Conservation (phyloP, 371 early-diverging fungal genomes). For the Mucor circinelloides region DNA sequence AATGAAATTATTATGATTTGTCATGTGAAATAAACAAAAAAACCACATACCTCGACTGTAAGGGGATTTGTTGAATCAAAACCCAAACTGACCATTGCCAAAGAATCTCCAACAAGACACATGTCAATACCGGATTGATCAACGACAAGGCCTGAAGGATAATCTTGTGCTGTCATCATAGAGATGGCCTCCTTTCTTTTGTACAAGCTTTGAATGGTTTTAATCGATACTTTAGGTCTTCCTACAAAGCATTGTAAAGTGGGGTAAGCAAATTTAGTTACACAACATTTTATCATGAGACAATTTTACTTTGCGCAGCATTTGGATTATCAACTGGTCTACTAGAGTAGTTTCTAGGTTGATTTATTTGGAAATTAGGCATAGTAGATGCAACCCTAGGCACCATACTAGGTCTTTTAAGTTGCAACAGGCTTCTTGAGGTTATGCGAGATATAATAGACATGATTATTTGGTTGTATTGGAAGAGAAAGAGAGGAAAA, state of each 20-base stretch:
- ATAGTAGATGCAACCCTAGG: not conserved
- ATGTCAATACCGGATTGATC: slow-evolving; percentile 87
- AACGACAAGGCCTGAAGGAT: slow-evolving; percentile 83
- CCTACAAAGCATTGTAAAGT: slow-evolving; percentile 26
- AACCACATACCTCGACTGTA: slow-evolving; percentile 76
- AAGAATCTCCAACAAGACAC: slow-evolving; percentile 92
- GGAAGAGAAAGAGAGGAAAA: not conserved
- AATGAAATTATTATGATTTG: not conserved
- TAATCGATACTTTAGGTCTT: slow-evolving; percentile 79
- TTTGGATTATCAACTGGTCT: slow-evolving; percentile 21
- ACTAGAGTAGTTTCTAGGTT: slow-evolving; percentile 17
- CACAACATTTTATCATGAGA: slow-evolving; percentile 3
- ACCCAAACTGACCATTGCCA: slow-evolving; percentile 96
- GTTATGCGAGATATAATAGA: not conserved
- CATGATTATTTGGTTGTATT: not conserved
- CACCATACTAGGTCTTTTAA: not conserved
- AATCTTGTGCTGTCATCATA: slow-evolving; percentile 89
- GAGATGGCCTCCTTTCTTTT: slow-evolving; percentile 74
- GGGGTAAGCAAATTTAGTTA: slow-evolving; percentile 14
- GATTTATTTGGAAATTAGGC: not conserved
- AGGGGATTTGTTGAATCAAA: slow-evolving; percentile 82
- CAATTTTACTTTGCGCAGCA: slow-evolving; percentile 12
- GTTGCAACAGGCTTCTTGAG: not conserved
- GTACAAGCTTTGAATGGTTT: slow-evolving; percentile 77
- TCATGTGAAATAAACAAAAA: not conserved